Percentiles rank a stretch among this genome's conserved stretches.
These are phyloP conservation scores for Alternaria infectoria DNA, from an alignment of 2,329 filamentous ascomycete genomes.

Conservation along the genomic window DNA sequence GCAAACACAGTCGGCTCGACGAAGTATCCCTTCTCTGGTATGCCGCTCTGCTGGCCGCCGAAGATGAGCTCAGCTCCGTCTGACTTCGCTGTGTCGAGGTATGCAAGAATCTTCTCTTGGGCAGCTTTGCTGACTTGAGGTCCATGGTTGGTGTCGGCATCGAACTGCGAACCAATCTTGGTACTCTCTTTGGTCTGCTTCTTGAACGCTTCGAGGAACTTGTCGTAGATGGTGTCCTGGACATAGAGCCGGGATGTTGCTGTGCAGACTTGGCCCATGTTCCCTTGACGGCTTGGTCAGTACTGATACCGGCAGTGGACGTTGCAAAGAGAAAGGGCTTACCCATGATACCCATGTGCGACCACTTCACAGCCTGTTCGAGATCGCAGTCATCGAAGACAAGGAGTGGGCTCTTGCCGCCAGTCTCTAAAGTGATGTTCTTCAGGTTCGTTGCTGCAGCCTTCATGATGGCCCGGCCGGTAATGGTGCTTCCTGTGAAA, in stretches of 20 bases:
- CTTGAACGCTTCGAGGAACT: not conserved
- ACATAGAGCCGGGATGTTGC: not conserved
- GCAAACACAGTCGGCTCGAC: not conserved
- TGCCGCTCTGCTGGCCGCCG: not conserved
- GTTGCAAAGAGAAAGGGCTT: not conserved
- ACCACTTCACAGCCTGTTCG: not conserved
- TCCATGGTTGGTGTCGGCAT: not conserved
- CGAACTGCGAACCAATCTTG: not conserved
- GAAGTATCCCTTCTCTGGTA: not conserved
- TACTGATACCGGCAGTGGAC: accelerated
- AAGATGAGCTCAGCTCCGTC: slow-evolving; percentile 54
- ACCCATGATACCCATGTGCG: not conserved
- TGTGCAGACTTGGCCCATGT: not conserved
- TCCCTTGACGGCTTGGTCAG: not conserved
- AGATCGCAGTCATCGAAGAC: not conserved
- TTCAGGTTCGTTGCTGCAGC: not conserved
- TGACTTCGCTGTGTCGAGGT: slow-evolving; percentile 50
- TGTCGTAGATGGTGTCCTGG: not conserved
- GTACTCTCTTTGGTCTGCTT: not conserved
- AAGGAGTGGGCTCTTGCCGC: not conserved
- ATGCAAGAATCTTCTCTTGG: not conserved
- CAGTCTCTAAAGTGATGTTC: not conserved
- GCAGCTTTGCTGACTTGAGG: not conserved
- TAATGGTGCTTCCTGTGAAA: not conserved
- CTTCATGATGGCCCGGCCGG: not conserved